Evolutionary conservation across 345 rosid genomes (phyloP).

Genomic region (Cochlearia excelsa): DNA sequence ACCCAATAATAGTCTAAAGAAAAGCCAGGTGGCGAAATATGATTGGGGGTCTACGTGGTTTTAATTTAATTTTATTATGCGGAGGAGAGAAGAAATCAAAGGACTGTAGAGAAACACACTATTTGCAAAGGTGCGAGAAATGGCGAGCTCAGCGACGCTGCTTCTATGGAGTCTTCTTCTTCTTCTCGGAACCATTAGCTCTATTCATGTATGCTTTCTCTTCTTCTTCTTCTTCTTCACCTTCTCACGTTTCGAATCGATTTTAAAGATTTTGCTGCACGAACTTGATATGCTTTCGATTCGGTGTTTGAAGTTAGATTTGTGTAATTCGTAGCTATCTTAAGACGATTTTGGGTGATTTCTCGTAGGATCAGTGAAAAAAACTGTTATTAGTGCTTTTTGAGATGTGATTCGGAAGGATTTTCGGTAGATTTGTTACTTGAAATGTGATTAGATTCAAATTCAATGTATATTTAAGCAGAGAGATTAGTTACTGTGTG

Average conservation of each 20-base stretch:
- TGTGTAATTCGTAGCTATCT: too few species aligned
- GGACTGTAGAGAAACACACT: not conserved
- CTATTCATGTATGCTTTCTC: slow-evolving; percentile 45
- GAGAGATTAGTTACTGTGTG: too few species aligned
- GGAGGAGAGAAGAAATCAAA: not conserved
- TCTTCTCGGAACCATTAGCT: slow-evolving; percentile 48
- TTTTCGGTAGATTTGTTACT: too few species aligned
- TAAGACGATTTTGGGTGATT: too few species aligned
- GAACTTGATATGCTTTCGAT: too few species aligned
- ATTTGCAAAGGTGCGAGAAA: slow-evolving; percentile 24
- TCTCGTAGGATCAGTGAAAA: too few species aligned
- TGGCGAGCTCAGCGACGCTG: slow-evolving; percentile 50
- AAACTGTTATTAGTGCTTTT: too few species aligned
- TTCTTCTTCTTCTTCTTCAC: not conserved
- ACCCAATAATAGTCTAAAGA: not conserved
- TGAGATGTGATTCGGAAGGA: too few species aligned
- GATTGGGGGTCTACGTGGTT: slow-evolving; percentile 22
- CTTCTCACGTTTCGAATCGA: not conserved
- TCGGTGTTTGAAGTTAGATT: too few species aligned
- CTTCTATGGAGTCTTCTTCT: slow-evolving; percentile 46
- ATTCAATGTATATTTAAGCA: too few species aligned
- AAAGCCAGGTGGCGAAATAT: not conserved
- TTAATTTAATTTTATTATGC: not conserved
- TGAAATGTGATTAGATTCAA: too few species aligned
- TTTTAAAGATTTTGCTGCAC: too few species aligned